These are phyloP conservation scores for Fusarium xylarioides DNA, from an alignment of 2,329 filamentous ascomycete genomes.

Conservation along the genomic window DNA sequence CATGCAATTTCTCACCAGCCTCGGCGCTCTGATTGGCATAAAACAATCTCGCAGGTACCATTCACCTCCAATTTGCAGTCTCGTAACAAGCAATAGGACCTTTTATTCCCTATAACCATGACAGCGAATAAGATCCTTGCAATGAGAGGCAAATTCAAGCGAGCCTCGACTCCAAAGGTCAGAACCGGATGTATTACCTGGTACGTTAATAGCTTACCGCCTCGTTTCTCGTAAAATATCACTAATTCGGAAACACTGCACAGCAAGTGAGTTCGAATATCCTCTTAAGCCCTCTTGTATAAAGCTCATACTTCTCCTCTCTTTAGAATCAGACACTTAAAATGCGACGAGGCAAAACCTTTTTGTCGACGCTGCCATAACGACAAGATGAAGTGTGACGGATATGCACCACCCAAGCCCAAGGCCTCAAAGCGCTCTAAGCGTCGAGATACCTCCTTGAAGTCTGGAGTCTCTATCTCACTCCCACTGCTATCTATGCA, in stretches of 20 bases:
- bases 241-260: neutral
- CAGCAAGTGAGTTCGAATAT: neutral
- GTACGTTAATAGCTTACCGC: neutral
- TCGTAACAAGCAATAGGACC: neutral
- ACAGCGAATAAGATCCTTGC: neutral
- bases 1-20: neutral
- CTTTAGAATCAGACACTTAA: neutral
- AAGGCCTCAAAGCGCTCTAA: neutral
- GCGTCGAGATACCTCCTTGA: neutral
- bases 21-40: neutral
- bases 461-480: neutral
- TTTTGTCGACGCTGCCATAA: slow-evolving; percentile 7
- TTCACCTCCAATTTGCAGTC: neutral
- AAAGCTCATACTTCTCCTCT: neutral
- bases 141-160: neutral
- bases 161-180: slow-evolving; percentile 6
- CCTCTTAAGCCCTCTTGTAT: accelerated
- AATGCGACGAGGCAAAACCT: slow-evolving; percentile 11
- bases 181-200: slow-evolving; percentile 13
- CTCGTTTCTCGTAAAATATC: neutral
- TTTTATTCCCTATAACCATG: neutral
- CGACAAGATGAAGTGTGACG: slow-evolving; percentile 17
- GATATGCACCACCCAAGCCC: slow-evolving; percentile 3
- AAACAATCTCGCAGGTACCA: neutral
- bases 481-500: neutral